Conservation (phyloP, 1,284 basidiomycete genomes). For the Polyporus tsugae region DNA sequence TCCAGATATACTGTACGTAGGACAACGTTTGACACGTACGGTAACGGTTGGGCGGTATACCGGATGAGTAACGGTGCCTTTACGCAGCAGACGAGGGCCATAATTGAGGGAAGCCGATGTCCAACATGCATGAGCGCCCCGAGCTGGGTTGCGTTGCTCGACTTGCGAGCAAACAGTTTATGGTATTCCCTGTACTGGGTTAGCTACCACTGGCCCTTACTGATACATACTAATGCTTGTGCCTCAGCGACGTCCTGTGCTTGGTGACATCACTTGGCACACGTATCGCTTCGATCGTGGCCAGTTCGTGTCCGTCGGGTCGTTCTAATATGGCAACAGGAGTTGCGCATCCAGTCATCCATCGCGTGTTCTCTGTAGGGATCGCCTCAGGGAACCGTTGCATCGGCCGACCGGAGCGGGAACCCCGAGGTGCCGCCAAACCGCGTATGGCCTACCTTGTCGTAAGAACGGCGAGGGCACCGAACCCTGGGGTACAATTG, state of each 20-base stretch:
- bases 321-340: background rate
- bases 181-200: background rate
- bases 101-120: background rate
- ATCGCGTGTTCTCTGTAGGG: background rate
- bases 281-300: background rate
- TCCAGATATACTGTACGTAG: background rate
- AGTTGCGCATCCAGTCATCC: background rate
- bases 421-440: background rate
- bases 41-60: background rate
- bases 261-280: background rate
- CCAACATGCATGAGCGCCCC: background rate
- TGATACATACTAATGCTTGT: background rate
- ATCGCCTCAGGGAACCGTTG: background rate
- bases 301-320: background rate
- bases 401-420: background rate
- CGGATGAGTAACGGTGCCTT: background rate
- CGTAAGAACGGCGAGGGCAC: background rate
- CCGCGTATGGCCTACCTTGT: background rate
- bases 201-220: background rate
- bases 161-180: background rate
- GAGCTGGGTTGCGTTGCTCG: background rate
- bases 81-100: background rate
- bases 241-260: background rate
- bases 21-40: too few relatives aligned
- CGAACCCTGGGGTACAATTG: background rate